Evolutionary conservation across 2,329 filamentous ascomycete species (phyloP).

Genomic region (Lasiodiplodia sp.): DNA sequence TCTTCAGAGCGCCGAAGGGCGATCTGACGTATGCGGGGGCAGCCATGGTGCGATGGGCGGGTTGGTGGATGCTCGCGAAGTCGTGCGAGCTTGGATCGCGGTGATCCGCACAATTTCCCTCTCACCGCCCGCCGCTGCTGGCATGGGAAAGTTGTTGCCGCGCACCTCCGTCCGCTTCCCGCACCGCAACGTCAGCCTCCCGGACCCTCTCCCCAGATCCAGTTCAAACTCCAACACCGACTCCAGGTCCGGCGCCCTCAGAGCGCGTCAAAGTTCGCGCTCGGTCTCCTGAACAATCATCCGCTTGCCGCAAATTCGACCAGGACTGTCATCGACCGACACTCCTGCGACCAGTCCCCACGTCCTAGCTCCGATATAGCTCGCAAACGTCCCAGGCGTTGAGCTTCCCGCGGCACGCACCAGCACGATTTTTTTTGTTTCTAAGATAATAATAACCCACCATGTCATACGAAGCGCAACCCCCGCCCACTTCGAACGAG

Average conservation of each 20-base stretch:
- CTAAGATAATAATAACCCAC: not conserved
- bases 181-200: conserved; percentile 25
- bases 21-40: conserved; percentile 53
- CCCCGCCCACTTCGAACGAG: conserved; percentile 1
- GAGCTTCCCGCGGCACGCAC: conserved; percentile 70
- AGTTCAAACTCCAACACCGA: conserved; percentile 28
- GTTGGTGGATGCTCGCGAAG: not conserved
- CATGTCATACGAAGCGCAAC: conserved; percentile 22
- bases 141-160: conserved; percentile 67
- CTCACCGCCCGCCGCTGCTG: conserved; percentile 87
- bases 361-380: conserved; percentile 53
- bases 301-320: not conserved
- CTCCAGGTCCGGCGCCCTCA: not conserved
- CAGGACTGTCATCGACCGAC: conserved; percentile 10
- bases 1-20: conserved; percentile 51
- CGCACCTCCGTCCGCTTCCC: conserved; percentile 69
- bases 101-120: conserved; percentile 69
- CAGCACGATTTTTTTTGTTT: not conserved
- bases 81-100: conserved; percentile 7
- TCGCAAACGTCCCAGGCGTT: conserved; percentile 76
- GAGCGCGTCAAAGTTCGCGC: too few relatives aligned
- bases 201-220: conserved; percentile 29
- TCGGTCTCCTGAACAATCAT: not conserved
- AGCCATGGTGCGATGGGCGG: conserved; percentile 47
- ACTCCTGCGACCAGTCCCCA: conserved; percentile 18